phyloP scores from a whole-genome alignment of 1,284 basidiomycete species.

The Moniliella sp. region DNA sequence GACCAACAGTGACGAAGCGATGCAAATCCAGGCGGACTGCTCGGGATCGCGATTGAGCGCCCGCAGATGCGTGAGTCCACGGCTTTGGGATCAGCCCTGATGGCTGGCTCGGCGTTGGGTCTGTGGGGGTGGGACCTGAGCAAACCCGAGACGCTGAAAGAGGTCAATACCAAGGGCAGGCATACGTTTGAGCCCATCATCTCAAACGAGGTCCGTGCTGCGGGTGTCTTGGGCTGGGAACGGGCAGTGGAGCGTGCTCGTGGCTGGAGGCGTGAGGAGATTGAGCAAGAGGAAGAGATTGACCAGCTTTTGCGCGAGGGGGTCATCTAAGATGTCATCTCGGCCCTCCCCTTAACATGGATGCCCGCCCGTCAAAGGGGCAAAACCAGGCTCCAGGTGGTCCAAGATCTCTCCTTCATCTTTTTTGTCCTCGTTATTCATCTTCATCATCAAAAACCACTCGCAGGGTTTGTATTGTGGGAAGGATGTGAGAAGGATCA shows the following conservation, averaged over 20 bases:
- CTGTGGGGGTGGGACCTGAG: slow-evolving; percentile 84
- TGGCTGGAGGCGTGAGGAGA: slow-evolving; percentile 17
- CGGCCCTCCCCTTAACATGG: too few species aligned
- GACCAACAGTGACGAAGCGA: slow-evolving; percentile 45
- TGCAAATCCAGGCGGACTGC: slow-evolving; percentile 80
- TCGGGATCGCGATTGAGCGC: slow-evolving; percentile 70
- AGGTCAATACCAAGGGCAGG: slow-evolving; percentile 70
- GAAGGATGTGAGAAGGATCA: too few species aligned
- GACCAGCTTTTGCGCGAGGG: too few species aligned
- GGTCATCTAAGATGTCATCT: too few species aligned
- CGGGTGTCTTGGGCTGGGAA: slow-evolving; percentile 20
- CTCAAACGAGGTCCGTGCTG: slow-evolving; percentile 37
- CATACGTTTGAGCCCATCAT: slow-evolving; percentile 49
- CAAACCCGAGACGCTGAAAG: slow-evolving; percentile 59
- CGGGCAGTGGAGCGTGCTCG: slow-evolving; percentile 18
- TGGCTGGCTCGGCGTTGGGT: slow-evolving; percentile 70
- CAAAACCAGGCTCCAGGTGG: too few species aligned
- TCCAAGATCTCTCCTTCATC: too few species aligned
- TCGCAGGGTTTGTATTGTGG: too few species aligned
- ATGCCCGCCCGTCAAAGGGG: too few species aligned
- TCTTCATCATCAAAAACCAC: too few species aligned
- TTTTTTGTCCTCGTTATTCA: too few species aligned
- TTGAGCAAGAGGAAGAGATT: background rate
- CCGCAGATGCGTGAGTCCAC: slow-evolving; percentile 93
- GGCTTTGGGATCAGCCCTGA: slow-evolving; percentile 77